These are phyloP conservation scores for Serendipita vermifera DNA, from an alignment of 768 basidiomycete species.

Conservation along the genomic window DNA sequence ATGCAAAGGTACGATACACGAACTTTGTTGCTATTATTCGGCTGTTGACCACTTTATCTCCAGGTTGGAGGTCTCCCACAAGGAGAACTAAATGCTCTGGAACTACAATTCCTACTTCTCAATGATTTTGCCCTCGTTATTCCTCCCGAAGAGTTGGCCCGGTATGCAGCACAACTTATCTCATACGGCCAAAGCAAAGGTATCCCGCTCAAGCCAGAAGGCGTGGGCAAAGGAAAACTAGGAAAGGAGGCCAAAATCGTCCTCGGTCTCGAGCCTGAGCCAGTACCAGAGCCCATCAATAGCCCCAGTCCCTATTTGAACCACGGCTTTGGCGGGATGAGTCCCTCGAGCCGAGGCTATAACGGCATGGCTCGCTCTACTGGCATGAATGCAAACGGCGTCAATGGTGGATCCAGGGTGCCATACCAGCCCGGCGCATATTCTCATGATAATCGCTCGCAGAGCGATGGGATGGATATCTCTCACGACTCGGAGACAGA, in stretches of 20 bases:
- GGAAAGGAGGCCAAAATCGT: constrained; percentile 3
- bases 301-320: not conserved
- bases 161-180: constrained; percentile 83
- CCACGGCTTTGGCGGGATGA: too few relatives aligned
- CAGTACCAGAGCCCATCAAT: constrained; percentile 1
- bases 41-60: not conserved
- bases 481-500: constrained; percentile 9
- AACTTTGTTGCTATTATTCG: not conserved
- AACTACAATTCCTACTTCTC: constrained; percentile 90
- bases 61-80: constrained; percentile 94
- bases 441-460: not conserved
- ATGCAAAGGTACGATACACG: constrained; percentile 70
- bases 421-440: not conserved
- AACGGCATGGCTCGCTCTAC: not conserved
- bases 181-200: constrained; percentile 26
- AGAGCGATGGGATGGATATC: constrained; percentile 5
- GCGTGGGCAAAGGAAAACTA: constrained; percentile 3
- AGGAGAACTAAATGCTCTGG: constrained; percentile 77
- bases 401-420: not conserved
- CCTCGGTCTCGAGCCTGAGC: not conserved
- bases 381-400: not conserved
- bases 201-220: not conserved
- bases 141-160: constrained; percentile 81
- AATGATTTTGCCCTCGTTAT: constrained; percentile 92
- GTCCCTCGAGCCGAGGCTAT: not conserved